Base-by-base conservation (phyloP, 176 grass and related monocot species). In the Metroxylon sagu region DNA sequence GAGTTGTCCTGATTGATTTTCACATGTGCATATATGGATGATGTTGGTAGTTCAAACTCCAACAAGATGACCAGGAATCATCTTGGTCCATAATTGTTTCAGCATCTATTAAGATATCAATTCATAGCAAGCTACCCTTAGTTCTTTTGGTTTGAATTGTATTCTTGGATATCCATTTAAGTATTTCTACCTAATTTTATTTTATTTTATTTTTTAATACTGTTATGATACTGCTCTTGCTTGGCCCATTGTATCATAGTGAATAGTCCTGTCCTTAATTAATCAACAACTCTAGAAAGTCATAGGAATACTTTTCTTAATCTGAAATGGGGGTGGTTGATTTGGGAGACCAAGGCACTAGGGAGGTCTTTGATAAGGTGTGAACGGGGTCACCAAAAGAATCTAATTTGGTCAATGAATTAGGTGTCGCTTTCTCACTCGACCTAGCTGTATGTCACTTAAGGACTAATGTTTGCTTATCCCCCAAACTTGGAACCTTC, bases 401-500 rank as follows among this genome's bases (percentile, higher is more conserved):
- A 64, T 64, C 61, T 50, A 12, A 16, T 21, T 17, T 10, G 35
- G 61, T 64, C 61, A 51, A 51, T 25, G 49, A 64, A 50, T 16
- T 19, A 15, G 6, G 43, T 19, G 10, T 5, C 6, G 3, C 48
- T 26, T 43, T 43, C 35, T 6, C 17, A 50, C 48, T 27, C 50
- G 16, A 48, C 10, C 35, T 43, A 48, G 18, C 30, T 50, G 18
- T 23, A 17, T 50, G 18, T 43, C 48, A 23, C 15, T 3, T 25
- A 16, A 16, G 15, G 15, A 49, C 6, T 25, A 6, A 15, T 64
- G 35, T 64, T 25, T 51, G 61, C 48, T 21, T 16, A 26, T 26
- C 14, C 61, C 48, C 61, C 48, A 43, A 62, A 62, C 35, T 64
- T 50, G 19, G 48, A 64, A 26, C 61, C 19, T 64, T 64, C 48